These are phyloP conservation scores for Cryptosporidium parvum DNA, from an alignment of 169 alveolate species.

Conservation along the genomic window DNA sequence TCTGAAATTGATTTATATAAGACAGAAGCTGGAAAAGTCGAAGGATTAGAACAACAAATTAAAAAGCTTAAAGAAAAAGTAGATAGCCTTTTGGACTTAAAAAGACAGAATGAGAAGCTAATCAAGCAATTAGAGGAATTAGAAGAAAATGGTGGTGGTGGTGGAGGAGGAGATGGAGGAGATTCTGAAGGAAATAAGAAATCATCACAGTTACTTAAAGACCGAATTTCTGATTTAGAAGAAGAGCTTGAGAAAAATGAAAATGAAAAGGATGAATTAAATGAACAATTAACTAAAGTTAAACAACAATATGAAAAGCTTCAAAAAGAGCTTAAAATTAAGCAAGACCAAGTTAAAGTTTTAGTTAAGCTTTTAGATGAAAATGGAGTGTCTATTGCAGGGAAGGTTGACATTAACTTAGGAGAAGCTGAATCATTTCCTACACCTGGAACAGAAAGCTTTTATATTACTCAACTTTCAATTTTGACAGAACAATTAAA, in stretches of 20 bases:
- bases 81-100: slow-evolving; percentile 60
- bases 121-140: slow-evolving; percentile 62
- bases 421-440: slow-evolving; percentile 29
- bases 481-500: slow-evolving; percentile 61
- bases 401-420: slow-evolving; percentile 22
- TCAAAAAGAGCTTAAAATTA: slow-evolving; percentile 18
- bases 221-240: slow-evolving; percentile 49
- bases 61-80: slow-evolving; percentile 66
- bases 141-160: slow-evolving; percentile 39
- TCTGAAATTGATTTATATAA: slow-evolving; percentile 51
- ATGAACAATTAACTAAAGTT: background rate
- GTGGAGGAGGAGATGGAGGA: slow-evolving; percentile 25
- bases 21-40: slow-evolving; percentile 58
- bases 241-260: slow-evolving; percentile 2
- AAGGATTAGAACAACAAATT: slow-evolving; percentile 53
- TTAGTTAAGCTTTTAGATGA: slow-evolving; percentile 41
- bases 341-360: slow-evolving; percentile 44
- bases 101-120: slow-evolving; percentile 62
- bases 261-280: slow-evolving; percentile 37
- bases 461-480: slow-evolving; percentile 55
- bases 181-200: slow-evolving; percentile 37
- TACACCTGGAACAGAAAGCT: slow-evolving; percentile 46
- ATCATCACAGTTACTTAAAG: slow-evolving; percentile 32
- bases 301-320: slow-evolving; percentile 40
- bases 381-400: slow-evolving; percentile 37